Conservation (phyloP, 1,284 basidiomycete species). For the Somion occarium region DNA sequence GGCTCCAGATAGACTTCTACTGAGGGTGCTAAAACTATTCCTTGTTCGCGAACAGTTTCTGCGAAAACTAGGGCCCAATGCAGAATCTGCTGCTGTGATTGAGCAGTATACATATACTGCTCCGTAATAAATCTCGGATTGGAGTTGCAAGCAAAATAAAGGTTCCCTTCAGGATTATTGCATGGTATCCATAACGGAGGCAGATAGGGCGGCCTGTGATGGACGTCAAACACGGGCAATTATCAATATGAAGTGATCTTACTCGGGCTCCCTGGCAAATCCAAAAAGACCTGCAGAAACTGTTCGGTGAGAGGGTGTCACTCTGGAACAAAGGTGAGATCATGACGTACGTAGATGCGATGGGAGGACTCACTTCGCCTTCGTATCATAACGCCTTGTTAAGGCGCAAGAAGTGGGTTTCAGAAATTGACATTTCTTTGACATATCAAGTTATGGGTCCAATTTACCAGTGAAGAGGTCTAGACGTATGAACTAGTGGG, state of each 20-base stretch:
- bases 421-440: too few species aligned
- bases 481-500: too few species aligned
- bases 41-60: conserved; percentile 8
- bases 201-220: conserved; percentile 20
- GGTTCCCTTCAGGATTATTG: conserved; percentile 26
- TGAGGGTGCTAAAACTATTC: conserved; percentile 14
- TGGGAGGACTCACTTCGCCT: too few species aligned
- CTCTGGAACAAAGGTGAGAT: too few species aligned
- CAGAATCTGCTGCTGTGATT: conserved; percentile 12
- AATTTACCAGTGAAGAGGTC: too few species aligned
- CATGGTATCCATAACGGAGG: conserved; percentile 18
- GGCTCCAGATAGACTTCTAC: conserved; percentile 23
- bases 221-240: background rate
- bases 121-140: conserved; percentile 21
- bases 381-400: too few species aligned
- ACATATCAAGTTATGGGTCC: too few species aligned
- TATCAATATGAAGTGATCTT: too few species aligned
- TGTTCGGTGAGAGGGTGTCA: too few species aligned
- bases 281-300: conserved; percentile 11
- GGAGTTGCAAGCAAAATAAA: conserved; percentile 18
- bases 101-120: conserved; percentile 15
- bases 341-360: too few species aligned
- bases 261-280: conserved; percentile 16
- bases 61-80: conserved; percentile 12
- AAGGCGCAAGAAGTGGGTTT: too few species aligned